Evolutionary conservation across 1,284 basidiomycete species (phyloP).

Genomic region (Heliocybe sulcata): DNA sequence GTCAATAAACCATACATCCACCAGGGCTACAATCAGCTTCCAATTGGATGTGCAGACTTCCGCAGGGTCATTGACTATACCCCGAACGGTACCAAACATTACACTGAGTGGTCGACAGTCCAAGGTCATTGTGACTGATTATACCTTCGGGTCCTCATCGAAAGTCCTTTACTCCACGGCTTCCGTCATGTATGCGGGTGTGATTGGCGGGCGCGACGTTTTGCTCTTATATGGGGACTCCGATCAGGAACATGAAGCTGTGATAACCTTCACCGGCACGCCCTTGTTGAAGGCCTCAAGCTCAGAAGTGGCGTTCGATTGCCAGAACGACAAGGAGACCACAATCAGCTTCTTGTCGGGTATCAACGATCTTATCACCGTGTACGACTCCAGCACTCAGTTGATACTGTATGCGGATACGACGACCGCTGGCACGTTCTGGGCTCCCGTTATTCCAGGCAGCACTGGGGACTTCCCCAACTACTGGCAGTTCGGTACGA

Average conservation of each 20-base stretch:
- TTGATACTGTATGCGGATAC: constrained; percentile 63
- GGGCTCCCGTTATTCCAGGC: constrained; percentile 37
- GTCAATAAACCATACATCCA: too few relatives aligned
- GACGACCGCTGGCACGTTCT: constrained; percentile 50
- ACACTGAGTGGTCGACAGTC: constrained; percentile 62
- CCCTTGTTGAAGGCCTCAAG: constrained; percentile 15
- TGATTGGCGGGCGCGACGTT: constrained; percentile 59
- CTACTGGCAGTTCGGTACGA: constrained; percentile 46
- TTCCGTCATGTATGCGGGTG: constrained; percentile 57
- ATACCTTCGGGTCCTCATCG: constrained; percentile 52
- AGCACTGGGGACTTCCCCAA: constrained; percentile 21
- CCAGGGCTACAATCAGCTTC: constrained; percentile 43
- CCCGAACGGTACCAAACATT: constrained; percentile 41
- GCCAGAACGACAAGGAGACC: constrained; percentile 14
- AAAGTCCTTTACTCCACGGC: constrained; percentile 58
- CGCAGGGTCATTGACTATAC: constrained; percentile 43
- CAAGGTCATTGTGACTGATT: constrained; percentile 63
- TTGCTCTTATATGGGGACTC: constrained; percentile 61
- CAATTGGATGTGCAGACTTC: constrained; percentile 48
- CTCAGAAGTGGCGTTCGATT: constrained; percentile 21
- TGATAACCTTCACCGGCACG: constrained; percentile 38
- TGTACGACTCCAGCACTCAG: constrained; percentile 60
- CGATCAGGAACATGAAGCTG: constrained; percentile 51
- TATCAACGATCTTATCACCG: constrained; percentile 46
- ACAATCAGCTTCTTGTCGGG: constrained; percentile 46